phyloP scores from a whole-genome alignment of 108 stramenopile genomes.

The Cyclotella baltica region DNA sequence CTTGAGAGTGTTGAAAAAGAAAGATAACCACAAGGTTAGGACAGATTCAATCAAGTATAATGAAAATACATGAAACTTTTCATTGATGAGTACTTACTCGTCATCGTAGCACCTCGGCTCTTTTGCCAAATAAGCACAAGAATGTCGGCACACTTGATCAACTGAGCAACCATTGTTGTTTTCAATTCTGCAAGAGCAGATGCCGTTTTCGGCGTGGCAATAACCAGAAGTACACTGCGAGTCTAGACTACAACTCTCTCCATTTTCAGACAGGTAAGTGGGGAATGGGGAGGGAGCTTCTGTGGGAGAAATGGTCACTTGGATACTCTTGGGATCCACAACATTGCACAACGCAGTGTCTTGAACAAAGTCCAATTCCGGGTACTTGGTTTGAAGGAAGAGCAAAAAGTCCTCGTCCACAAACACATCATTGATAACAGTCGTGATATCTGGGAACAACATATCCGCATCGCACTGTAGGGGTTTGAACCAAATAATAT shows the following conservation, averaged over 20 bases:
- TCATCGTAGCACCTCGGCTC: constrained; percentile 18
- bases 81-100: background rate
- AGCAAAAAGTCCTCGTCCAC: constrained; percentile 20
- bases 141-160: constrained; percentile 16
- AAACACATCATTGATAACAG: constrained; percentile 28
- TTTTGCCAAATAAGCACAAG: constrained; percentile 9
- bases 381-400: constrained; percentile 23
- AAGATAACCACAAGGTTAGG: no score
- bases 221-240: constrained; percentile 22
- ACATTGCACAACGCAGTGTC: constrained; percentile 20
- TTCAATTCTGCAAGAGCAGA: constrained; percentile 12
- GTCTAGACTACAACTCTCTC: background rate
- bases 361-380: constrained; percentile 28
- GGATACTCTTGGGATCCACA: constrained; percentile 25
- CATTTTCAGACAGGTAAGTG: constrained; percentile 10
- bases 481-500: constrained; percentile 47
- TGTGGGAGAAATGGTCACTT: constrained; percentile 28
- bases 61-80: background rate
- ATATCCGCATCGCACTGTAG: constrained; percentile 17
- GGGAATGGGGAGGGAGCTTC: constrained; percentile 7
- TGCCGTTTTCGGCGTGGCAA: constrained; percentile 14
- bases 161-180: constrained; percentile 4
- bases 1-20: background rate
- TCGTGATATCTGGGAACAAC: constrained; percentile 24
- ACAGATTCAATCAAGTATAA: no score